Evolutionary conservation across 2,329 filamentous ascomycete genomes (phyloP), one percentile per base, ranked within the genome.

Genomic region (Colletotrichum falcatum): DNA sequence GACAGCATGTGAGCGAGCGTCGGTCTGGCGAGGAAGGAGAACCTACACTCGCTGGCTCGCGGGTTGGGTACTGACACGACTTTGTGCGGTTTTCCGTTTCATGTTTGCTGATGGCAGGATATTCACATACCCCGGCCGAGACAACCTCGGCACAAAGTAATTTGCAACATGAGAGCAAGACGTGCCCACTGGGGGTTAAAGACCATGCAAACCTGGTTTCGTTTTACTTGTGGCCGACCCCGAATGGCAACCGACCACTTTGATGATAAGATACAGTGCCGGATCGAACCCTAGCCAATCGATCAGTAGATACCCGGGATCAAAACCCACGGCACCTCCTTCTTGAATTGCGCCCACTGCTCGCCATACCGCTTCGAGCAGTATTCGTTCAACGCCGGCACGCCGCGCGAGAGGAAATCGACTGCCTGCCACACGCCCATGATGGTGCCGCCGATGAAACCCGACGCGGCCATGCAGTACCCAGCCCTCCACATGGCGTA

Each of bases 1-100:
- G 90, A 91, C 75, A 90, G 85, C 72, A 90, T 90, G 88, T 90
- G 77, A 82, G 64, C 68, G 53, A 48, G 37, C 71, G 23, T 39
- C 3, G 42, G 42, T 39, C 30, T 55, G 20, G 16, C 18, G 49
- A n/a, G 44, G 33, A 20, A 59, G 7, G 16, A 51, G 28, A 44
- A 53, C 53, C 59, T 66, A 39, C 12, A 20, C 46, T 53, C 59
- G 58, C 37, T 20, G 42, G 58, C 5, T 46, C 20, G 51, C 53
- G 64, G 44, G 51, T 23, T 48, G 55, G 37, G 46, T 44, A 28
- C 56, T 59, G 48, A 16, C 61, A 64, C 48, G n/a, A 37, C n/a
- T 69, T 33, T 49, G 26, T 53, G 64, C n/a, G 33, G 64, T n/a
- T 55, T 51, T 49, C 28, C 28, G 35, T 23, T 58, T 58, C 65